Evolutionary conservation across 2,329 filamentous ascomycete genomes (phyloP), one percentile per base, ranked within the genome.

Genomic region (Hirsutella rhossiliensis): DNA sequence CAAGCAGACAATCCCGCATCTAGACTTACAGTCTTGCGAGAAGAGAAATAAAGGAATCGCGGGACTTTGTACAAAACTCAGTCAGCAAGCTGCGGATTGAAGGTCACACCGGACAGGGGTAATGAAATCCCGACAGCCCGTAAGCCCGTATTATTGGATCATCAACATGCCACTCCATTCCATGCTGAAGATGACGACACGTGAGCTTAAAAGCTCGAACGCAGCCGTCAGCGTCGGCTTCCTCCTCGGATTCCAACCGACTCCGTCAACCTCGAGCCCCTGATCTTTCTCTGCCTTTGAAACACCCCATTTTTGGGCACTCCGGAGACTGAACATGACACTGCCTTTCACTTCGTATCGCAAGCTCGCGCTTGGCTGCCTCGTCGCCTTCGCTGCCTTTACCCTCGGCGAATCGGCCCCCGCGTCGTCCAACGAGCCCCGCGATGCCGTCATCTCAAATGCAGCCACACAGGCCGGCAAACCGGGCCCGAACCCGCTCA

Each of bases 401-500:
- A 17, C 34, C 15, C 13, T 18, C 15, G 34, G 15, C n/a, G 18
- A n/a, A 11, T 11, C 34, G 34, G 18, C 9, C 8, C n/a, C 34
- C 13, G 15, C 15, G 12, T 11, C 34, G 9, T 17, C 18, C 34
- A 5, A 36, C 18, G 34, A 36, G 8, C 7, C 15, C 5, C 15
- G n/a, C 12, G 34, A 11, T 15, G n/a, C 34, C 34, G n/a, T 37
- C 13, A 11, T 2, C 15, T 3, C n/a, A 5, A 36, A 17, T 9
- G 34, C 15, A n/a, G n/a, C n/a, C n/a, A n/a, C n/a, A n/a, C n/a
- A n/a, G n/a, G 34, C 5, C 18, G 12, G 5, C 40, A 19, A 17
- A 19, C n/a, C n/a, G 17, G 17, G 11, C 11, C 29, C 32, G 9
- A 46, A 45, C 18, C 52, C 51, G 20, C 38, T 54, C 15, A 28